phyloP scores from a whole-genome alignment of 1,139 yeast genomes.

The Geotrichum candidum region DNA sequence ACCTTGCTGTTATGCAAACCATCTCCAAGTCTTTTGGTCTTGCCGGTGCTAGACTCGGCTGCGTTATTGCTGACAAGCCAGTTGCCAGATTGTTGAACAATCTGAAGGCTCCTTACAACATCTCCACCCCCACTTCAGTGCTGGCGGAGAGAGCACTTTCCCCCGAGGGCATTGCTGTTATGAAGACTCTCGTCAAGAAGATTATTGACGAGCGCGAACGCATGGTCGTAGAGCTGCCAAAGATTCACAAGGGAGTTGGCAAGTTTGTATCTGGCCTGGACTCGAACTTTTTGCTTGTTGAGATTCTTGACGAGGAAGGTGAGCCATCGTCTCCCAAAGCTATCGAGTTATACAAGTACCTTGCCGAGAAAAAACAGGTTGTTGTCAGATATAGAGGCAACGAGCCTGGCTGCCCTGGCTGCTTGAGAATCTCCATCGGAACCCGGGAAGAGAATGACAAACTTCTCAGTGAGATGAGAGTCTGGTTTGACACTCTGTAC shows the following conservation, averaged over 20 bases:
- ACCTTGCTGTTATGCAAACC: conserved; percentile 84
- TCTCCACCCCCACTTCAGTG: conserved; percentile 72
- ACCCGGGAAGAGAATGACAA: conserved; percentile 64
- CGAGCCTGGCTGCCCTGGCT: conserved; percentile 84
- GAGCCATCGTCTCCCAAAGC: conserved; percentile 69
- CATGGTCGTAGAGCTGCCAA: conserved; percentile 48
- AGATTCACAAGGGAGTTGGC: conserved; percentile 57
- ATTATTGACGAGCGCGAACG: conserved; percentile 52
- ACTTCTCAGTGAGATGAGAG: conserved; percentile 48
- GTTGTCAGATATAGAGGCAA: conserved; percentile 88
- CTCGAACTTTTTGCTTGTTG: conserved; percentile 75
- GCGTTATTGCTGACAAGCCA: conserved; percentile 58
- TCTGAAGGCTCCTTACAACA: conserved; percentile 93
- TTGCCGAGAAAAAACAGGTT: conserved; percentile 69
- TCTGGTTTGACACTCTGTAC: conserved; percentile 31
- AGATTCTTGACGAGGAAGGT: conserved; percentile 51
- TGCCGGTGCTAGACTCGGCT: conserved; percentile 88
- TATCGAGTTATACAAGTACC: conserved; percentile 50
- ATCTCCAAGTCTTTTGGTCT: conserved; percentile 91
- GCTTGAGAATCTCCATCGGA: conserved; percentile 81
- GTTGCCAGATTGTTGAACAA: conserved; percentile 69
- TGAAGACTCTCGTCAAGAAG: conserved; percentile 49
- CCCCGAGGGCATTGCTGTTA: conserved; percentile 48
- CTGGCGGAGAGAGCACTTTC: conserved; percentile 71
- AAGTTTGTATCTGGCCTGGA: conserved; percentile 79